Conservation (phyloP, 1,139 yeast species). For the Suhomyces taliae region DNA sequence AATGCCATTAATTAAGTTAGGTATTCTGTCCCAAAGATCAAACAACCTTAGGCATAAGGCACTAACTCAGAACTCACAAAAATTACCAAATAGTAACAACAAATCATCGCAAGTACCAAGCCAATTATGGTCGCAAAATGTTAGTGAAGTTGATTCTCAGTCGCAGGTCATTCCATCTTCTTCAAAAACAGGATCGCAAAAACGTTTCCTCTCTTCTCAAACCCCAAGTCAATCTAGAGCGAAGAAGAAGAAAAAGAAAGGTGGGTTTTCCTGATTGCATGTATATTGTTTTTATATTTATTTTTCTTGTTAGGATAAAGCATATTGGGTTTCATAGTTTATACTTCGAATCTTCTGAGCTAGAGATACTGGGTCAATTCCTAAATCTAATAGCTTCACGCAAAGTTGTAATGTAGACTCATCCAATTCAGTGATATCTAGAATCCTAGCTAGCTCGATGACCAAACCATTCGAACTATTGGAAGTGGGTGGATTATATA, state of each 20-base stretch:
- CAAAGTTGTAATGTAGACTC: conserved; percentile 35
- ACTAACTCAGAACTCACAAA: background rate
- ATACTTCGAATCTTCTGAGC: conserved; percentile 30
- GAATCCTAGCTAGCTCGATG: conserved; percentile 27
- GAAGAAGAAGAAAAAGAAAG: conserved; percentile 30
- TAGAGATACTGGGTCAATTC: conserved; percentile 35
- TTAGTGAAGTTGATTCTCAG: background rate
- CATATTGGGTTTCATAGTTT: conserved; percentile 27
- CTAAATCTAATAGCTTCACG: conserved; percentile 38
- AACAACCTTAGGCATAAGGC: background rate
- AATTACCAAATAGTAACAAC: background rate
- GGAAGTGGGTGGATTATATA: background rate
- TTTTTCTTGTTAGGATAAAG: conserved; percentile 5
- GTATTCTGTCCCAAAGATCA: conserved; percentile 5
- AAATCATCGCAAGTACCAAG: background rate
- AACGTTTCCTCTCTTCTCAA: conserved; percentile 10
- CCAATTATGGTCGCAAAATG: background rate
- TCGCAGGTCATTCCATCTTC: background rate
- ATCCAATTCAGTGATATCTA: conserved; percentile 28
- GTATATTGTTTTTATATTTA: background rate
- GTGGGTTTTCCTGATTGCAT: conserved; percentile 28
- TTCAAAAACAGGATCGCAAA: conserved; percentile 9
- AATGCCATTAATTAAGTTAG: conserved; percentile 25
- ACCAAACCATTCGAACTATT: conserved; percentile 20
- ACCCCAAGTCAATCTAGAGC: conserved; percentile 13